Evolutionary conservation across 2,329 filamentous ascomycete species (phyloP), one percentile per base, ranked within the genome.

Genomic region (Cladophialophora bantiana): DNA sequence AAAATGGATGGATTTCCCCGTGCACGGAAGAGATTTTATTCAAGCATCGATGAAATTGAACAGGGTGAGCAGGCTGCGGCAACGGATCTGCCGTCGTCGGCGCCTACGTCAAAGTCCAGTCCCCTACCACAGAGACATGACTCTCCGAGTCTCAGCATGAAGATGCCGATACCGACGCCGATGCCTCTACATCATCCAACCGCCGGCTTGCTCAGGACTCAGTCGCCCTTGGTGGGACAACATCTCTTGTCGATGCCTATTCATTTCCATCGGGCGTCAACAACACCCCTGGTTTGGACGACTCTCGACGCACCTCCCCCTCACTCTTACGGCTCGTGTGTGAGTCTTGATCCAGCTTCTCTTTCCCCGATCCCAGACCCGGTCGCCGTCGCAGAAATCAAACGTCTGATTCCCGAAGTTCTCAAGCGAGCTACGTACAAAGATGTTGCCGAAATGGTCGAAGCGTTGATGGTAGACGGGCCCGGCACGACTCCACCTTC

Each of bases 361-460:
- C 52, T 69, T 13, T 45, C 60, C 12, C 40, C 56, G 4, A n/a
- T 13, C 4, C 64, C 67, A 3, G 64, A 69, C 18, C 56, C 61
- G 5, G 52, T 58, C n/a, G 64, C 67, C 5, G n/a, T 69, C 20
- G 64, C 60, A 13, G 60, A 67, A 32, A 65, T 69, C 61, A 62
- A 67, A 31, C 53, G 50, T 12, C 13, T 62, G 35, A 50, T 20
- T 4, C 18, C 18, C 6, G 7, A 20, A 7, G 7, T 26, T 50
- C 7, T 13, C 18, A 18, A 50, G 18, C 7, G 3, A n/a, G 26
- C 9, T 1, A 18, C 7, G 9, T 26, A 50, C 45, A 20, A 10
- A 9, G 45, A 50, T 13, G 18, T 26, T 9, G 4, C 15, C 7
- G 45, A 50, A 12, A 26, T 50, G 45, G 20, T 26, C 45, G 45